Base-by-base conservation (phyloP, 768 basidiomycete genomes). In the Collybiopsis luxurians region DNA sequence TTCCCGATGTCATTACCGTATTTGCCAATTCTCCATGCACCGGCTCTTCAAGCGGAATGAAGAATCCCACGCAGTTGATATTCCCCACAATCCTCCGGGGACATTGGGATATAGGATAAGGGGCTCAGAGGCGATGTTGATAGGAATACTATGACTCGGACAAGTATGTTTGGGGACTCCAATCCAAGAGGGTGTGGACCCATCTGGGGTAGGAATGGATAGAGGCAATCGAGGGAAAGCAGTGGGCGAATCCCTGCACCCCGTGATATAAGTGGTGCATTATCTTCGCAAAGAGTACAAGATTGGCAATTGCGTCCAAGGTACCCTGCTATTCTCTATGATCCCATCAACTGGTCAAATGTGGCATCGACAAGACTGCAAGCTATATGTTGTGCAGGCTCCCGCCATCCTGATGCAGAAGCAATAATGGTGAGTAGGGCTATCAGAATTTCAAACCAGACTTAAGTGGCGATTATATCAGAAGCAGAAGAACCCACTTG, bases 1-100 rank as follows among this genome's bases (percentile, higher is more conserved):
- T 67, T 67, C 19, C 68, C 72, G 12, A 76, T 55, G 49, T 71
- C 65, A 45, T 71, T 63, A 7, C 75, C 75, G 11, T 61, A 60
- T 15, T 66, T 66, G 1, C 70, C 73, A 4, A 68, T 67, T 4
- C 76, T 62, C 53, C 53, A 55, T 21, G 43, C 17, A 27, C 53
- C 53, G 7, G 53, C 28, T 11, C 24, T 45, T 15, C 23, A 40
- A 23, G 43, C 43, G 12, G 53, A 44, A 40, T 43, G 17, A 4
- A 45, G 31, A 26, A 55, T 45, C 4, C 53, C 53, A 21, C 45
- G 17, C 6, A 55, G 53, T 5, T 40, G 53, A 23, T 55, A 42
- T 21, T 53, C 51, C 27, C 51, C 51, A 39, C 38, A 39, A 24
- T 53, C 36, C 23, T 53, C 51, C 19, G 24, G 36, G 23, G 51